Percentiles rank a stretch among this genome's conserved stretches.
These are phyloP conservation scores for Chrysosphaeria jannelii DNA, from an alignment of 2,329 filamentous ascomycete genomes.

Conservation along the genomic window DNA sequence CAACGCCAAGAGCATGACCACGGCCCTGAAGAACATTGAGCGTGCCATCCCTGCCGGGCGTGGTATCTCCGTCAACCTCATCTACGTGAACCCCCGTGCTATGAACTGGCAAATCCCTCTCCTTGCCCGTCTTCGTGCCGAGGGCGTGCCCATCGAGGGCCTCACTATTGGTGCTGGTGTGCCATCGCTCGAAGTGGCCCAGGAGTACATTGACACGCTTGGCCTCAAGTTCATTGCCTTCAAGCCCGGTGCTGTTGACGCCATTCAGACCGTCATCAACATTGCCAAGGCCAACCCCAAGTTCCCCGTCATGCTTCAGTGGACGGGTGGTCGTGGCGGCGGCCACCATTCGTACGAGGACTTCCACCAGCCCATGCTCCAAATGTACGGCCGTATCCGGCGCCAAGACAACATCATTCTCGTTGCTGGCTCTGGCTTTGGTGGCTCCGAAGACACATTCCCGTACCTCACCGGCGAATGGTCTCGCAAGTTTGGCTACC, in stretches of 20 bases:
- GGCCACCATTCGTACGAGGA: slow-evolving; percentile 89
- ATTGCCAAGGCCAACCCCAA: slow-evolving; percentile 81
- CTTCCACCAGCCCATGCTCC: slow-evolving; percentile 72
- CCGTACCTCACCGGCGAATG: slow-evolving; percentile 74
- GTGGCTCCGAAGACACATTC: slow-evolving; percentile 68
- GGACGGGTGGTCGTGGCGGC: slow-evolving; percentile 81
- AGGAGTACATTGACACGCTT: slow-evolving; percentile 79
- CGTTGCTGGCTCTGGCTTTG: slow-evolving; percentile 75
- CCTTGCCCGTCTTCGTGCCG: slow-evolving; percentile 46
- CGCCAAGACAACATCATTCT: slow-evolving; percentile 66
- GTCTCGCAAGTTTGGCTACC: slow-evolving; percentile 66
- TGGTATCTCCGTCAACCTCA: slow-evolving; percentile 69
- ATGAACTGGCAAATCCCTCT: slow-evolving; percentile 86
- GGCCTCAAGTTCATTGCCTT: slow-evolving; percentile 82
- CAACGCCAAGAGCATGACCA: slow-evolving; percentile 52
- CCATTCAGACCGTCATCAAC: slow-evolving; percentile 71
- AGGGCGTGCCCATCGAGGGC: slow-evolving; percentile 75
- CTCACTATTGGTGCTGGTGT: slow-evolving; percentile 82
- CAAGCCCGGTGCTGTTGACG: slow-evolving; percentile 73
- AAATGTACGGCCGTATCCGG: slow-evolving; percentile 74
- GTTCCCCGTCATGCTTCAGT: slow-evolving; percentile 81
- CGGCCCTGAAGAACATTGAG: slow-evolving; percentile 61
- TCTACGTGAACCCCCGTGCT: slow-evolving; percentile 67
- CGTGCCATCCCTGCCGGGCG: slow-evolving; percentile 55
- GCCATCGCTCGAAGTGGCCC: slow-evolving; percentile 72